phyloP scores from a whole-genome alignment of 1,284 basidiomycete species.

The Papiliotrema fonsecae region DNA sequence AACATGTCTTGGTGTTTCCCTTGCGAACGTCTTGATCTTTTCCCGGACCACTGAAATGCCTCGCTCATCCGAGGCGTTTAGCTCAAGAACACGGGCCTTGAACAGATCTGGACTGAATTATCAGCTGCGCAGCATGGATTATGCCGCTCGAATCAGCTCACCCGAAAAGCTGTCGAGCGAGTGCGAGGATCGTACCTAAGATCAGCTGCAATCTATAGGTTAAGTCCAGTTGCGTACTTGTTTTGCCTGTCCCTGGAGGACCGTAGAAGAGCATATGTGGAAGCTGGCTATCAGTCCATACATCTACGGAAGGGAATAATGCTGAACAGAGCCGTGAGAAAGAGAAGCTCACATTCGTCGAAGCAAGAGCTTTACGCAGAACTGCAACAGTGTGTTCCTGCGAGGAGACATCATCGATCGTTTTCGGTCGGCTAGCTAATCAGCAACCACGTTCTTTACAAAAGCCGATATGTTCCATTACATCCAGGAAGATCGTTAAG shows the following conservation, averaged over 20 bases:
- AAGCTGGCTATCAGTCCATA: slow-evolving; percentile 63
- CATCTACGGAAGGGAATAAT: background rate
- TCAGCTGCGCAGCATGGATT: slow-evolving; percentile 2
- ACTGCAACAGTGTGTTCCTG: slow-evolving; percentile 96
- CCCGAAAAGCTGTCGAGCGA: slow-evolving; percentile 93
- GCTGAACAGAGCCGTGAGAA: background rate
- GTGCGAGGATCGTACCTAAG: slow-evolving; percentile 76
- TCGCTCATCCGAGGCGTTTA: slow-evolving; percentile 99
- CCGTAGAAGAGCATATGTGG: slow-evolving; percentile 99
- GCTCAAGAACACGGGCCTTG: slow-evolving; percentile 84
- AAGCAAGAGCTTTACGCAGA: slow-evolving; percentile 81
- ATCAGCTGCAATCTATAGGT: too few relatives aligned
- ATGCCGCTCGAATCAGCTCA: slow-evolving; percentile 42
- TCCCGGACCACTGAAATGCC: slow-evolving; percentile 95
- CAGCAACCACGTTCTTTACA: background rate
- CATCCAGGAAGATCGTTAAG: too few relatives aligned
- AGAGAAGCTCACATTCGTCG: slow-evolving; percentile 68
- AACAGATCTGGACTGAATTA: slow-evolving; percentile 83
- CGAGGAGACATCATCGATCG: slow-evolving; percentile 93
- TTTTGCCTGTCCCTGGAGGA: slow-evolving; percentile 97
- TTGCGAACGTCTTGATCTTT: slow-evolving; percentile 98
- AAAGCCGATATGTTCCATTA: background rate
- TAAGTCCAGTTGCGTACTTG: slow-evolving; percentile 55
- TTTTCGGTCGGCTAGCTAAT: slow-evolving; percentile 76
- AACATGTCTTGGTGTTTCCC: slow-evolving; percentile 82